Evolutionary conservation across 331 rosid genomes (phyloP), one percentile per base, ranked within the genome.

Genomic region (Pyrus hybrid): DNA sequence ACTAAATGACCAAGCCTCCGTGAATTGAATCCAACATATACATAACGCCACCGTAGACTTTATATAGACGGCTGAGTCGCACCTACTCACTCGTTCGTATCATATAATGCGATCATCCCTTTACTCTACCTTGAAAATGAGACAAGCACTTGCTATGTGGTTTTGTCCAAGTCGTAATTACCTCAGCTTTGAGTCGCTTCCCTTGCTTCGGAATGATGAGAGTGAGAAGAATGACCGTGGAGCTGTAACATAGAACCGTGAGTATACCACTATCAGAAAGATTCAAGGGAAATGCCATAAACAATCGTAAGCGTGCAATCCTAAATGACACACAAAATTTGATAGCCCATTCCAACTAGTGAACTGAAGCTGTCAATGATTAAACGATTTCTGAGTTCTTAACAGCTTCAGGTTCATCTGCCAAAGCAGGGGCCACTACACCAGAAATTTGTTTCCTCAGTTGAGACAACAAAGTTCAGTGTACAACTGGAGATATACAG

Each of bases 211-310:
- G 80, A 95, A 95, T 30, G 93, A 77, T 60, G 99, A 83, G 78
- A 95, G 96, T 7, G 97, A 95, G 84, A 95, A 92, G 83, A 95
- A 95, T 67, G 97, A 92, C 68, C 91, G 77, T 29, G 98, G 99
- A 85, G 97, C 97, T 95, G 97, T 81, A 79, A 76, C 57, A 80
- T 78, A 71, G 26, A 72, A 72, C 30, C 73, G 25, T 66, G 51
- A 81, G 61, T 74, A 54, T n/a, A 20, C 49, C 43, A 74, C 66
- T 54, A 66, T 75, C 63, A 83, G 64, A 78, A 71, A 14, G 12
- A 22, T 66, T 33, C 61, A 60, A 47, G 41, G 76, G 41, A 47
- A 66, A 74, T 56, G 23, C 51, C 70, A n/a, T 73, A 57, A 37
- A 63, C 68, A 73, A 76, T 75, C 63, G 28, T 25, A 79, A 68